A percentile compares a stretch with the other conserved stretches of the same genome.
Conservation (phyloP, 768 basidiomycete genomes). For the Calvatia gigantea region DNA sequence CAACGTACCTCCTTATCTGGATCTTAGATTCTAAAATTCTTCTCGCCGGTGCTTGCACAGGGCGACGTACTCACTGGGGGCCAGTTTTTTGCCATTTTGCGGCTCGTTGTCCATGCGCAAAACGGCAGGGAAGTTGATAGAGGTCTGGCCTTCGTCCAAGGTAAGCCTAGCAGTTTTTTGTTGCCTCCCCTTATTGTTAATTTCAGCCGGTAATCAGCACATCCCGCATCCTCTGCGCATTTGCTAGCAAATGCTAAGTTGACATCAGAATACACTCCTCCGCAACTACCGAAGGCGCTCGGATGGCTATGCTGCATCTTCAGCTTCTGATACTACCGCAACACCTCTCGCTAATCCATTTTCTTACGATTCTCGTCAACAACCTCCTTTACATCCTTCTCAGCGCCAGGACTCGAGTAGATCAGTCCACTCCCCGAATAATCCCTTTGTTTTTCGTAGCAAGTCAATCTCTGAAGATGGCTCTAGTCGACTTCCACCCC, state of each 20-base stretch:
- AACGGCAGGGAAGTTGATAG: slow-evolving; percentile 61
- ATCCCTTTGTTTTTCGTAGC: slow-evolving; percentile 33
- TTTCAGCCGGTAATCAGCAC: not conserved
- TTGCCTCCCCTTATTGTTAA: slow-evolving; percentile 2
- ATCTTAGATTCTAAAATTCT: slow-evolving; percentile 60
- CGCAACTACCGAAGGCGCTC: slow-evolving; percentile 5
- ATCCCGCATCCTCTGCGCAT: not conserved
- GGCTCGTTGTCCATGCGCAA: slow-evolving; percentile 62
- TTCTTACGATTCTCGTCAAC: slow-evolving; percentile 15
- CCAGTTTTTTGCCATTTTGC: slow-evolving; percentile 73
- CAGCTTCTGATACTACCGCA: slow-evolving; percentile 3
- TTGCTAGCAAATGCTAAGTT: not conserved
- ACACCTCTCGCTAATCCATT: slow-evolving; percentile 15
- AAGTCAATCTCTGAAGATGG: slow-evolving; percentile 15
- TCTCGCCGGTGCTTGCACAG: slow-evolving; percentile 50
- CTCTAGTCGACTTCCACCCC: slow-evolving; percentile 34
- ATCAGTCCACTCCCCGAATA: slow-evolving; percentile 25
- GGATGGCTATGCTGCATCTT: not conserved
- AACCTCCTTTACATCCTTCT: slow-evolving; percentile 25
- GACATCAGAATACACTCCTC: not conserved
- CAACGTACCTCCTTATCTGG: not conserved
- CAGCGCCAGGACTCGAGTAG: slow-evolving; percentile 21
- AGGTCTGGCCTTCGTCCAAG: slow-evolving; percentile 71
- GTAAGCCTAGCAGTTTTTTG: slow-evolving; percentile 35
- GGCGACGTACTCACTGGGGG: slow-evolving; percentile 58